Conservation (phyloP, 2,329 filamentous ascomycete species). For the Sordariomycetes sp. region DNA sequence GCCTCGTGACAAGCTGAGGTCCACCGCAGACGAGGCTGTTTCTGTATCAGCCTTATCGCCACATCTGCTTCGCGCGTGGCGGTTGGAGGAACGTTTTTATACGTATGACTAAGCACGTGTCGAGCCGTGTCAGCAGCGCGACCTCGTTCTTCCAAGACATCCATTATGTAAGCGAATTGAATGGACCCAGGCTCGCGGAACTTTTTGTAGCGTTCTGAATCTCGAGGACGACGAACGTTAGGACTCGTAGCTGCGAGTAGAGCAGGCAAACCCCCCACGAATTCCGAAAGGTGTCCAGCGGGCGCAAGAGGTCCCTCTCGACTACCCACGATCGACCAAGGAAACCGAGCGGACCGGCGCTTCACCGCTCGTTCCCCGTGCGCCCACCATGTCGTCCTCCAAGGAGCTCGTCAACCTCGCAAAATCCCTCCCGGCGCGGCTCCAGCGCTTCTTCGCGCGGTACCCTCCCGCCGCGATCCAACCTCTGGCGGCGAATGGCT, state of each 20-base stretch:
- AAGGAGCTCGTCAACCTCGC: slow-evolving; percentile 46
- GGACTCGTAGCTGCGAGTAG: not conserved
- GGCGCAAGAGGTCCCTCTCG: not conserved
- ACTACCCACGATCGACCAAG: not conserved
- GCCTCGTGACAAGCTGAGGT: no score
- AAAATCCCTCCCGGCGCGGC: slow-evolving; percentile 61
- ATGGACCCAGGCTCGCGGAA: not conserved
- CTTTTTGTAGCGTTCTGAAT: not conserved
- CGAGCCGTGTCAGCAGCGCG: no score
- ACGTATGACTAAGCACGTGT: no score
- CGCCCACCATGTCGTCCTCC: slow-evolving; percentile 21
- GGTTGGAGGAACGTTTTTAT: no score
- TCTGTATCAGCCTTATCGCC: no score
- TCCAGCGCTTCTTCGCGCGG: slow-evolving; percentile 79
- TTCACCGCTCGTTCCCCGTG: not conserved
- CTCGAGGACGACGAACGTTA: not conserved
- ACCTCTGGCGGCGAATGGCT: slow-evolving; percentile 27
- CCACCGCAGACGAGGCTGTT: no score
- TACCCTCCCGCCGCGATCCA: slow-evolving; percentile 66
- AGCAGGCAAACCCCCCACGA: no score
- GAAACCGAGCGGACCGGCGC: not conserved
- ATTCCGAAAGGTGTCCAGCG: no score
- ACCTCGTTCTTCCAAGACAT: no score
- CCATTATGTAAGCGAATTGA: not conserved
- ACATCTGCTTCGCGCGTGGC: no score